A percentile compares a stretch with the other conserved stretches of the same genome.
Conservation (phyloP, 208 protist genomes). For the Leishmania turanica region DNA sequence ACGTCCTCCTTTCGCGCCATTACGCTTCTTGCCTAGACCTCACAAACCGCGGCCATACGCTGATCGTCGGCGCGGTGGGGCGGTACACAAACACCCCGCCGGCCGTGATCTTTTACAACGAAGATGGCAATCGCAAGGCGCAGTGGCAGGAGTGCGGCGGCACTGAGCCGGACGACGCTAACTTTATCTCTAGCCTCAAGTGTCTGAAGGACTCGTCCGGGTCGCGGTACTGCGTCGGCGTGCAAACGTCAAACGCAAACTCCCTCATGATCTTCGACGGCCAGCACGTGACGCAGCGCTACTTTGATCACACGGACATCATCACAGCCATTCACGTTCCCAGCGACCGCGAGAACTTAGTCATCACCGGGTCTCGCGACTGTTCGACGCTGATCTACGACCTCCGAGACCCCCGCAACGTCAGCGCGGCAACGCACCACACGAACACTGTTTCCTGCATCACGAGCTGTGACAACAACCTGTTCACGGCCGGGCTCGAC, state of each 20-base stretch:
- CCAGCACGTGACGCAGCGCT: conserved; percentile 65
- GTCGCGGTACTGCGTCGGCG: conserved; percentile 67
- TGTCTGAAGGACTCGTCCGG: conserved; percentile 40
- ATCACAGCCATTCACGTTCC: conserved; percentile 81
- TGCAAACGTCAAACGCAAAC: conserved; percentile 44
- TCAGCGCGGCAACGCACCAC: conserved; percentile 59
- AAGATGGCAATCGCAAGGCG: conserved; percentile 52
- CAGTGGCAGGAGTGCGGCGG: conserved; percentile 79
- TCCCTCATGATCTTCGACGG: conserved; percentile 69
- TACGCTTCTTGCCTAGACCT: conserved; percentile 88
- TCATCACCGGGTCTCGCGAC: conserved; percentile 88
- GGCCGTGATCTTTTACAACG: conserved; percentile 79
- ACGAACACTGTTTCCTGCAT: conserved; percentile 81
- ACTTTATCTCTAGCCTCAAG: conserved; percentile 79
- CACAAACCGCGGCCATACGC: conserved; percentile 63
- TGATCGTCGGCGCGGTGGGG: conserved; percentile 81
- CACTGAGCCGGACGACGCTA: conserved; percentile 69
- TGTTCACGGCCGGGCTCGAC: conserved; percentile 87
- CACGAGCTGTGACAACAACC: conserved; percentile 69
- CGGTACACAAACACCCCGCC: conserved; percentile 47
- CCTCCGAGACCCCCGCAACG: conserved; percentile 42
- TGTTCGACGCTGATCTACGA: conserved; percentile 84
- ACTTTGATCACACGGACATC: conserved; percentile 84
- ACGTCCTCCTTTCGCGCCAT: conserved; percentile 75
- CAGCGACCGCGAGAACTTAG: conserved; percentile 55